Conservation (phyloP, 1,284 basidiomycete genomes). For the Athelia psychrophila region DNA sequence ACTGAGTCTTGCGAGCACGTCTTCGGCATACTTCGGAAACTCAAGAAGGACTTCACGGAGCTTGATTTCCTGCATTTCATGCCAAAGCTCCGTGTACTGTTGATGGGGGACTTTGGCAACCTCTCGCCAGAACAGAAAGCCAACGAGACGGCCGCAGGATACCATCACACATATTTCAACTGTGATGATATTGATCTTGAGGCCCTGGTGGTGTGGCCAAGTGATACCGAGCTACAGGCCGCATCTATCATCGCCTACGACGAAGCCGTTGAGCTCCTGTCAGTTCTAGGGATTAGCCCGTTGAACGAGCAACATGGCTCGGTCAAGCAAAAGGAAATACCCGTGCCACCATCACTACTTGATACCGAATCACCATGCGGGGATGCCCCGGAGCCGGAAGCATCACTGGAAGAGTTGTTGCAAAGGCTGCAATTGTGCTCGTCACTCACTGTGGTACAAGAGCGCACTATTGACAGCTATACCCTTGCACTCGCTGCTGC, state of each 20-base stretch:
- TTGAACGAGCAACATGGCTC: too few relatives aligned
- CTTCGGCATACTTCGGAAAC: constrained; percentile 25
- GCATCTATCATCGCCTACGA: constrained; percentile 6
- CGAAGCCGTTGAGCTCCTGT: constrained; percentile 8
- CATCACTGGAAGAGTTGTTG: not conserved
- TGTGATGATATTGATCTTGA: constrained; percentile 18
- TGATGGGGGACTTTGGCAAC: constrained; percentile 12
- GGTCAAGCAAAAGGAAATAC: too few relatives aligned
- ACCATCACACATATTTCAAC: constrained; percentile 28
- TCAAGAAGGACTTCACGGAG: constrained; percentile 30
- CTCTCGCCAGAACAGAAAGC: constrained; percentile 11
- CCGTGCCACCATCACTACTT: too few relatives aligned
- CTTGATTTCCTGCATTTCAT: constrained; percentile 25
- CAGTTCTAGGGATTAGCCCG: constrained; percentile 6
- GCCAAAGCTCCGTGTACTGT: constrained; percentile 20
- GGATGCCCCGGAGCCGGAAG: too few relatives aligned
- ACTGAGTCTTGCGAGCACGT: constrained; percentile 35
- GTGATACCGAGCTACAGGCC: constrained; percentile 3
- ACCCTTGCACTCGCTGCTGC: not conserved
- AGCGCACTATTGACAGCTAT: too few relatives aligned
- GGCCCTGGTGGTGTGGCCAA: constrained; percentile 9
- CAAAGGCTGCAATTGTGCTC: too few relatives aligned
- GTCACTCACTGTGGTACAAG: too few relatives aligned
- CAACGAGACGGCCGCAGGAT: constrained; percentile 18
- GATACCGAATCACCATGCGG: too few relatives aligned